Base-by-base conservation (phyloP, 805 yeast species). In the Cyberlindnera japonica region DNA sequence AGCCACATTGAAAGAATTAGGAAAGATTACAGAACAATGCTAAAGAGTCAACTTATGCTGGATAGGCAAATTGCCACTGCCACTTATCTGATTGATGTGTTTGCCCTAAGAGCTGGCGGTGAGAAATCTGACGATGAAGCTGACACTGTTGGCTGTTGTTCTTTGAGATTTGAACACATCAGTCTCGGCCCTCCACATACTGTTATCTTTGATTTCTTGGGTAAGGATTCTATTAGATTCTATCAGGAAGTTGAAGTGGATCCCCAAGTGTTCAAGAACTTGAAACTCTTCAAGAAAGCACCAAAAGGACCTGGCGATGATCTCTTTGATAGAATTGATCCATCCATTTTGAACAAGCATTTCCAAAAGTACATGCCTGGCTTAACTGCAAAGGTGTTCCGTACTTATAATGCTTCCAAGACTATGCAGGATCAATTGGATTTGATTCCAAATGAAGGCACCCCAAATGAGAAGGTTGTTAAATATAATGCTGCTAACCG, bases 71-170 rank as follows among this genome's bases (percentile, higher is more conserved):
- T 89, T 55, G 97, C 97, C 6, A 87, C 93, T 1, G 96, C 96
- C 3, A 87, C 91, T 35, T 91, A 91, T 62, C 72, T 91, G 35
- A 90, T 91, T 57, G 98, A 91, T 67, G 79, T 83, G 3, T 81
- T 91, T 56, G 98, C 98, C 0, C 72, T 91, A 49, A 85, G 98
- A 82, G 97, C 97, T 2, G 97, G 97, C 60, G 96, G 97, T 54
- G 97, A 91, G 63, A 91, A 91, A 61, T 83, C 91, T 10, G 98
- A 91, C 3, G 98, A 91, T 51, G 97, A 90, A 59, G 98, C 98
- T 3, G 98, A 91, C 60, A 91, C 98, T 1, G 98, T 91, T 33
- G 98, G 98, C 33, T 91, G 98, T 64, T 91, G 98, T 65, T 90
- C 97, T 1, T 72, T 91, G 50, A 70, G 98, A 55, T 90, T 68